Evolutionary conservation across 202 grass and related monocot species (phyloP), one percentile per base, ranked within the genome.

Genomic region (Bolboschoenoplectus hybrid): DNA sequence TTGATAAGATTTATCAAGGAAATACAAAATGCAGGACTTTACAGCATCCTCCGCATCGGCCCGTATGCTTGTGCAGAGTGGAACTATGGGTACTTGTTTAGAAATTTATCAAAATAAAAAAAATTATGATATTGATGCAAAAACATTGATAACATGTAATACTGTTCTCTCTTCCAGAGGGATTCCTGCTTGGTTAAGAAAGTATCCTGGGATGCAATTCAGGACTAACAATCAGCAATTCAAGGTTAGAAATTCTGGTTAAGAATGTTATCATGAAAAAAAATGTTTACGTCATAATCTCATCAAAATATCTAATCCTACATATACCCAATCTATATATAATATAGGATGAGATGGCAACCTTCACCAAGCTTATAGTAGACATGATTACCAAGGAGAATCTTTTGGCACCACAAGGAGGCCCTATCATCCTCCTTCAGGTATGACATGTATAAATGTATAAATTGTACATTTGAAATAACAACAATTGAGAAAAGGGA

Each of bases 31-130:
- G 92, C 94, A 2, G 94, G 94, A 14, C 77, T 97, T 67, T 86
- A 97, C 38, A 89, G 87, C 61, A 91, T 97, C 58, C 91, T 94
- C 79, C 92, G 94, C 45, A 92, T 97, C 0, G 94, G 94, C 4
- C 94, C 94, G 0, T 97, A 97, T 89, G 82, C 91, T 85, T 97
- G 94, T 79, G 94, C 85, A 11, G 94, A 97, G 81, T 97, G 94
- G 94, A 91, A 92, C 70, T 94, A 97, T 41, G 94, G 94, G 94
- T 97, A 85, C 3, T 38, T 83, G 7, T 51, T 40, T 43, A 74
- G 35, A 74, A 63, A 44, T 50, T 39, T 61, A 35, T 57, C 20
- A 52, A 82, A 47, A 56, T 11, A 71, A 47, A 10, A 75, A 62
- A 89, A 36, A 74, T 52, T 53, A 43, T 60, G 13, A 58, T 36